phyloP scores from a whole-genome alignment of 805 yeast genomes.

The Komagataella pseudopastoris region DNA sequence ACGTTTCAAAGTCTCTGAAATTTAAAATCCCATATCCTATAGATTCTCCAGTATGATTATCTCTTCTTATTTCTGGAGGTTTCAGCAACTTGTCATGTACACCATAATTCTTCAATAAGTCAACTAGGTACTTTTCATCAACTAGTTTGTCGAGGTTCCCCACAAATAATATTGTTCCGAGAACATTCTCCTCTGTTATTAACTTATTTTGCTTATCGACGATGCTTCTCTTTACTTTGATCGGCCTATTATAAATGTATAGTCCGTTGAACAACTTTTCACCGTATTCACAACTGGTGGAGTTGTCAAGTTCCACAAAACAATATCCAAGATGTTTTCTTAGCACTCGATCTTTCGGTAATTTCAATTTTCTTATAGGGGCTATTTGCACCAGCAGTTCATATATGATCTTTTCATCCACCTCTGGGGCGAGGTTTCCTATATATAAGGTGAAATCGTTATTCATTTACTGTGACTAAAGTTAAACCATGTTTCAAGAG shows the following conservation, averaged over 20 bases:
- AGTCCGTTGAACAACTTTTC: conserved; percentile 45
- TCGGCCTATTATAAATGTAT: conserved; percentile 42
- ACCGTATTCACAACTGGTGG: conserved; percentile 60
- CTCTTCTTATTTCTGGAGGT: conserved; percentile 37
- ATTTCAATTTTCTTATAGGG: conserved; percentile 52
- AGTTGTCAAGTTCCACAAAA: conserved; percentile 56
- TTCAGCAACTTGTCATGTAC: conserved; percentile 20
- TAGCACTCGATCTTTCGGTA: conserved; percentile 70
- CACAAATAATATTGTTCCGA: conserved; percentile 35
- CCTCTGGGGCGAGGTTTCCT: conserved; percentile 72
- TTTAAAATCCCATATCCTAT: conserved; percentile 58
- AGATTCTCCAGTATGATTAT: conserved; percentile 29
- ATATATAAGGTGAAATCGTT: conserved; percentile 58
- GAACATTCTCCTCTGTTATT: conserved; percentile 11
- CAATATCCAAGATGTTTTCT: conserved; percentile 78
- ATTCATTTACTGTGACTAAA: conserved; percentile 18
- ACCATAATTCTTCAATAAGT: conserved; percentile 63
- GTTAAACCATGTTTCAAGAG: too few species aligned
- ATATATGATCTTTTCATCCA: conserved; percentile 55
- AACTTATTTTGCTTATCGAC: conserved; percentile 5
- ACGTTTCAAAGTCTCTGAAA: conserved; percentile 47
- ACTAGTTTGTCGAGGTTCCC: conserved; percentile 57
- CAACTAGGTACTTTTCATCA: conserved; percentile 41
- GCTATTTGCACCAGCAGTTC: conserved; percentile 82
- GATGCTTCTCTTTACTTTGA: conserved; percentile 44